These are phyloP conservation scores for Nannochloropsis salina DNA, from an alignment of 108 stramenopile genomes.

Conservation along the genomic window DNA sequence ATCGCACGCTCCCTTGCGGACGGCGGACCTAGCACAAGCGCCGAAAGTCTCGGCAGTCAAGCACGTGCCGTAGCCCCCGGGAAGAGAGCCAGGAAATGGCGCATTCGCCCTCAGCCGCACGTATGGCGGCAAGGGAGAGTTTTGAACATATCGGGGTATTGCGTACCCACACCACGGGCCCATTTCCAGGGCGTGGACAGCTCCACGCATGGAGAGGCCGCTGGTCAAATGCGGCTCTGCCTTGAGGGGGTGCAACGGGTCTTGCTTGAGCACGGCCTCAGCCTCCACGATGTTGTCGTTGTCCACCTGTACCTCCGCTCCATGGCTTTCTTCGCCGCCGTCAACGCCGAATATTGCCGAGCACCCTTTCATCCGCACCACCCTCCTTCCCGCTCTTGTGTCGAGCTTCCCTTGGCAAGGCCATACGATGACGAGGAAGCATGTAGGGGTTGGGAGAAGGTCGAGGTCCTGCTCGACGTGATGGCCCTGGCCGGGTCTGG, in stretches of 20 bases:
- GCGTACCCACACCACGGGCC: background rate
- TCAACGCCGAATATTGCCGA: constrained; percentile 76
- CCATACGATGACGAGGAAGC: constrained; percentile 57
- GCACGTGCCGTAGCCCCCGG: background rate
- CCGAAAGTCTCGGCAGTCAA: background rate
- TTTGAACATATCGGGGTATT: constrained; percentile 27
- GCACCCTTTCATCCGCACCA: background rate
- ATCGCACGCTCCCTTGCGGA: background rate
- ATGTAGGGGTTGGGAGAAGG: background rate
- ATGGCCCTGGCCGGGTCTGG: background rate
- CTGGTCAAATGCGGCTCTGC: constrained; percentile 28
- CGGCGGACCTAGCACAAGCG: background rate
- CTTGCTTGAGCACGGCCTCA: constrained; percentile 30
- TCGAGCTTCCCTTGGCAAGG: constrained; percentile 65
- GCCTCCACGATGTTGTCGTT: constrained; percentile 70
- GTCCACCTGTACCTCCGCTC: constrained; percentile 83
- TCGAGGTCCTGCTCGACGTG: background rate
- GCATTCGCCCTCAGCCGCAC: constrained; percentile 31
- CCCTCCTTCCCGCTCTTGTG: constrained; percentile 73
- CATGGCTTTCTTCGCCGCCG: constrained; percentile 76
- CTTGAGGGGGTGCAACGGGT: constrained; percentile 22
- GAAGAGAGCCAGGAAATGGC: background rate
- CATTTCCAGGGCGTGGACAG: background rate
- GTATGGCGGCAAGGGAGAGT: constrained; percentile 31
- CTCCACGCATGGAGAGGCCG: background rate